Evolutionary conservation across 176 grass and related monocot genomes (phyloP).

Genomic region (Secale cereale): DNA sequence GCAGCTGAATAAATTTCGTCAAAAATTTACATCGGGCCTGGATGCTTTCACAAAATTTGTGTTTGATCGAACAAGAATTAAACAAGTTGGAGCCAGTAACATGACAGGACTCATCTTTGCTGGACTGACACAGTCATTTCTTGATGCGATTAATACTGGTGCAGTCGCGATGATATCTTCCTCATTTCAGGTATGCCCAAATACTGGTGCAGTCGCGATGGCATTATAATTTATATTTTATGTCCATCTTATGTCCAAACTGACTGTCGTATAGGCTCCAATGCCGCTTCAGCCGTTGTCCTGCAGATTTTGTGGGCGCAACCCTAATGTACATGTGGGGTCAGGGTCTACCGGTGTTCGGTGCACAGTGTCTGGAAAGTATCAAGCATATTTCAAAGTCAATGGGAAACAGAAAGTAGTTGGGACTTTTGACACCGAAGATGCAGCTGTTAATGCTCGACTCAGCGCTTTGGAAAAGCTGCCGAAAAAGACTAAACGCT

Average conservation of each 20-base stretch:
- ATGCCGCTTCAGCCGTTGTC: no score
- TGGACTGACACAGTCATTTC: slow-evolving; percentile 89
- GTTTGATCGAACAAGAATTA: slow-evolving; percentile 86
- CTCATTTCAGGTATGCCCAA: slow-evolving; percentile 68
- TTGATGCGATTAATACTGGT: slow-evolving; percentile 89
- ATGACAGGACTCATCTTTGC: slow-evolving; percentile 94
- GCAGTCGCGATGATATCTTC: slow-evolving; percentile 87
- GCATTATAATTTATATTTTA: background rate
- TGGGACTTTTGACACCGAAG: no score
- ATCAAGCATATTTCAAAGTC: no score
- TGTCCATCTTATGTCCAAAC: background rate
- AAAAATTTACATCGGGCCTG: slow-evolving; percentile 77
- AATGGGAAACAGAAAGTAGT: no score
- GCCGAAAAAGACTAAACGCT: no score
- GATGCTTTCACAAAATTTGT: slow-evolving; percentile 86
- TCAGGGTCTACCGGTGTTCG: no score
- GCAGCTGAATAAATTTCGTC: slow-evolving; percentile 75
- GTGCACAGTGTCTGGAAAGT: no score
- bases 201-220: background rate
- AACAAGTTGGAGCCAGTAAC: slow-evolving; percentile 80
- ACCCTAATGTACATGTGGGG: no score
- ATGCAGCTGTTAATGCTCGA: no score
- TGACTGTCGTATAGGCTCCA: no score
- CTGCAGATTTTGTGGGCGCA: no score
- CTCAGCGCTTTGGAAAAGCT: no score